A percentile compares a stretch with the other conserved stretches of the same genome.
These are phyloP conservation scores for Lactarius deliciosus DNA, from an alignment of 768 basidiomycete species.

Conservation along the genomic window DNA sequence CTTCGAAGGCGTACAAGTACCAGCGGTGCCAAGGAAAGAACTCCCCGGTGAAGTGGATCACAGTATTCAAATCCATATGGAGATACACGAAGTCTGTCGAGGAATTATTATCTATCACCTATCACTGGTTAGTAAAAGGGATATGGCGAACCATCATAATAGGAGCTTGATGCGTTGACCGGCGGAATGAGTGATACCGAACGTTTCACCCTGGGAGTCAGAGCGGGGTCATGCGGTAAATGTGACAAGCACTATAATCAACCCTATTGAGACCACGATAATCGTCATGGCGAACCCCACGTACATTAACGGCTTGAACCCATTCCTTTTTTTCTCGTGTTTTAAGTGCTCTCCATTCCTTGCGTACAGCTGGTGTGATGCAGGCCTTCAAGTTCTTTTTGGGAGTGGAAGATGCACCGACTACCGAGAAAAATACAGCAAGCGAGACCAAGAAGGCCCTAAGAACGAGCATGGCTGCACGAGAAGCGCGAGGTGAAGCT, in stretches of 20 bases:
- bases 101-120: too few relatives aligned
- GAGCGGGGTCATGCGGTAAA: constrained; percentile 25
- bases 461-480: constrained; percentile 3
- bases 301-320: constrained; percentile 33
- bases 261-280: background rate
- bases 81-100: too few relatives aligned
- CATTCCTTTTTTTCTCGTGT: constrained; percentile 29
- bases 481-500: too few relatives aligned
- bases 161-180: constrained; percentile 26
- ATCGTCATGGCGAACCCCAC: background rate
- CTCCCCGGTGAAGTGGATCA: too few relatives aligned
- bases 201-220: constrained; percentile 17
- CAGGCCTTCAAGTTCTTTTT: constrained; percentile 7
- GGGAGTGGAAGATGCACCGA: background rate
- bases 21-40: too few relatives aligned
- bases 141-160: constrained; percentile 26
- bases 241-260: constrained; percentile 25
- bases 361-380: constrained; percentile 29
- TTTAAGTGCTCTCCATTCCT: constrained; percentile 32
- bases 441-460: background rate
- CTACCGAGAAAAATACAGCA: background rate
- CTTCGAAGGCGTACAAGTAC: too few relatives aligned
- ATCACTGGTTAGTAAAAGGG: too few relatives aligned
- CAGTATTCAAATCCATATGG: too few relatives aligned
- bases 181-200: constrained; percentile 24